Evolutionary conservation across 768 basidiomycete species (phyloP), one percentile per base, ranked within the genome.

Genomic region (Russula olivacea): DNA sequence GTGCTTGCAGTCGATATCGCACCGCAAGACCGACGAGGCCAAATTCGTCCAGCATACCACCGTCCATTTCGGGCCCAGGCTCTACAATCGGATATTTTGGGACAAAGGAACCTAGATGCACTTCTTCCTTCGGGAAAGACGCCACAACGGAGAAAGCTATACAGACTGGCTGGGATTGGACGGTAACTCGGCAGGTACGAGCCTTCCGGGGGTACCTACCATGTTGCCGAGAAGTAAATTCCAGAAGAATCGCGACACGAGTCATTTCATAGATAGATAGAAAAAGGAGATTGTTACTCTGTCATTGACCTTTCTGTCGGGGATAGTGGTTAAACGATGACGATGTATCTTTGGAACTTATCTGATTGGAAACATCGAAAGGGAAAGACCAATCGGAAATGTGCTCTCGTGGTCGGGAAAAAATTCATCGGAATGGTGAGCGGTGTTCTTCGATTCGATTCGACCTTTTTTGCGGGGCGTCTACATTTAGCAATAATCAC

Each of bases 401-500:
- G 28, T 30, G 17, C 23, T 52, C 23, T 52, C 40, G 25, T 23
- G 34, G 50, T 12, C 30, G n/a, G 28, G 28, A 59, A 41, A 36
- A 55, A 48, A 34, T 34, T 23, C 5, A 6, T 32, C 40, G 61
- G 55, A 47, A 52, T 21, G 49, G 17, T 30, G 34, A 30, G 36
- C n/a, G 38, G 51, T 11, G n/a, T 63, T 41, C 52, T 59, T 63
- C 62, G 58, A 63, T 63, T 63, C 36, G 45, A 58, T 63, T 59
- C 21, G 30, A 63, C 50, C 19, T 15, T 58, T 41, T 36, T 36
- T 12, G 36, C 4, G 36, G 54, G 41, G 56, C 25, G 55, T 41
- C 36, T 38, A 43, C 47, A 36, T 23, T 56, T 23, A 43, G 15
- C 11, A 51, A 62, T 28, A 23, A 59, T 25, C 21, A 55, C 28